Conservation (phyloP, 2,329 filamentous ascomycete species). For the Cryphonectria parasitica region DNA sequence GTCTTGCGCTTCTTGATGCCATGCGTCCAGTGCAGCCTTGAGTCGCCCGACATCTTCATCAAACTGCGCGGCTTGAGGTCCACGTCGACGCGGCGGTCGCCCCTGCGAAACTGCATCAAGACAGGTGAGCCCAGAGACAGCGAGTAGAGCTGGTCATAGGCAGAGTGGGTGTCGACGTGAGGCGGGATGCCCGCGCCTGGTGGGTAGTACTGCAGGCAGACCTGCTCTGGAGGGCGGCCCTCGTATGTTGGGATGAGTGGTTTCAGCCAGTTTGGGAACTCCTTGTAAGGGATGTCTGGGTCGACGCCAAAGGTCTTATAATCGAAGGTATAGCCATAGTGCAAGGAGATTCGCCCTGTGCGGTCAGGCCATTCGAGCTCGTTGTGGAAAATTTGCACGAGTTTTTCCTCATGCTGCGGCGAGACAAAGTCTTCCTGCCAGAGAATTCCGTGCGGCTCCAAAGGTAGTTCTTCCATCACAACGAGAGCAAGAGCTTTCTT, state of each 20-base stretch:
- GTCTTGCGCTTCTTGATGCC: slow-evolving; percentile 42
- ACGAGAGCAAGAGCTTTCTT: not conserved
- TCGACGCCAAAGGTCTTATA: slow-evolving; percentile 63
- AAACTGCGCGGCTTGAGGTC: slow-evolving; percentile 54
- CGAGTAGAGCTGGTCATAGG: slow-evolving; percentile 51
- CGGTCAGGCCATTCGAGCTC: slow-evolving; percentile 52
- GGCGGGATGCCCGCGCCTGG: slow-evolving; percentile 64
- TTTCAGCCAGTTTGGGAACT: slow-evolving; percentile 55
- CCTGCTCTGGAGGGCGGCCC: slow-evolving; percentile 55
- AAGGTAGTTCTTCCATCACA: slow-evolving; percentile 34
- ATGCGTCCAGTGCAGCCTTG: slow-evolving; percentile 53
- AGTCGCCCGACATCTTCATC: slow-evolving; percentile 54
- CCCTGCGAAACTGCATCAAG: slow-evolving; percentile 49
- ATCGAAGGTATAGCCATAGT: slow-evolving; percentile 62
- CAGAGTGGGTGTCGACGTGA: slow-evolving; percentile 61
- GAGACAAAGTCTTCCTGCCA: slow-evolving; percentile 54
- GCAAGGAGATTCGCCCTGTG: slow-evolving; percentile 52
- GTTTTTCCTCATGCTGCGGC: slow-evolving; percentile 47
- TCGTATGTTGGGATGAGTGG: slow-evolving; percentile 52
- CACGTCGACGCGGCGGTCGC: slow-evolving; percentile 43
- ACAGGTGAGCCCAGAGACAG: slow-evolving; percentile 48
- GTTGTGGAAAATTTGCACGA: slow-evolving; percentile 49
- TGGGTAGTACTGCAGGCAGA: slow-evolving; percentile 64
- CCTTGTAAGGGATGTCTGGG: slow-evolving; percentile 50
- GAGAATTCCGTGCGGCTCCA: slow-evolving; percentile 43